A percentile compares a stretch with the other conserved stretches of the same genome.
Conservation (phyloP, 192 early-diverging fungal genomes). For the Spinellus fusiger region DNA sequence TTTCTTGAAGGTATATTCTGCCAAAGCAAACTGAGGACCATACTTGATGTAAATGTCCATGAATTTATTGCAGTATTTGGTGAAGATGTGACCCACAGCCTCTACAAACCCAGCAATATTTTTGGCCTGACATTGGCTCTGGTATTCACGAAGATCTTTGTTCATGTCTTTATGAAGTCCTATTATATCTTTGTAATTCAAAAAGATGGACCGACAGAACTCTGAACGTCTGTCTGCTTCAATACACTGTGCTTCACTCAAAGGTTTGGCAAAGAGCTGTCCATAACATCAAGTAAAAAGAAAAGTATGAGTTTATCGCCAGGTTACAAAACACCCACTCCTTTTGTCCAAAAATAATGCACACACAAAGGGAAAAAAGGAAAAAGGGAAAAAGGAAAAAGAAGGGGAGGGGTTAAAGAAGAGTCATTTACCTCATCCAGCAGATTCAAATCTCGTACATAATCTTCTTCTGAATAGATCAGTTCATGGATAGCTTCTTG, state of each 20-base stretch:
- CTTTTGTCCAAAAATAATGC: background rate
- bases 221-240: background rate
- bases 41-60: constrained; percentile 69
- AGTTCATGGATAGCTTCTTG: constrained; percentile 96
- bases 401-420: background rate
- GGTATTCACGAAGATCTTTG: constrained; percentile 44
- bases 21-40: constrained; percentile 70
- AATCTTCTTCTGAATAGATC: constrained; percentile 89
- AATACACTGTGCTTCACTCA: constrained; percentile 21
- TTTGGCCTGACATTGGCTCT: constrained; percentile 32
- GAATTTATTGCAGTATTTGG: constrained; percentile 56
- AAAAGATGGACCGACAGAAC: constrained; percentile 69
- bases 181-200: constrained; percentile 60
- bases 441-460: constrained; percentile 81
- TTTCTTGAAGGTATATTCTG: constrained; percentile 63
- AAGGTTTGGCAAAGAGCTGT: constrained; percentile 26
- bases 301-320: background rate
- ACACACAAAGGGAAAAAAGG: background rate
- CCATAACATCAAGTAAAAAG: background rate
- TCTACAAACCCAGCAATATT: constrained; percentile 49
- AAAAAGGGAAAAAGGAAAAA: background rate
- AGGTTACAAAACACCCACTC: background rate
- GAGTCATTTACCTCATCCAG: constrained; percentile 58
- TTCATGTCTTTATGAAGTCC: constrained; percentile 51
- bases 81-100: constrained; percentile 77